phyloP scores from a whole-genome alignment of 2,329 filamentous ascomycete species.

The Fonsecaea pedrosoi region DNA sequence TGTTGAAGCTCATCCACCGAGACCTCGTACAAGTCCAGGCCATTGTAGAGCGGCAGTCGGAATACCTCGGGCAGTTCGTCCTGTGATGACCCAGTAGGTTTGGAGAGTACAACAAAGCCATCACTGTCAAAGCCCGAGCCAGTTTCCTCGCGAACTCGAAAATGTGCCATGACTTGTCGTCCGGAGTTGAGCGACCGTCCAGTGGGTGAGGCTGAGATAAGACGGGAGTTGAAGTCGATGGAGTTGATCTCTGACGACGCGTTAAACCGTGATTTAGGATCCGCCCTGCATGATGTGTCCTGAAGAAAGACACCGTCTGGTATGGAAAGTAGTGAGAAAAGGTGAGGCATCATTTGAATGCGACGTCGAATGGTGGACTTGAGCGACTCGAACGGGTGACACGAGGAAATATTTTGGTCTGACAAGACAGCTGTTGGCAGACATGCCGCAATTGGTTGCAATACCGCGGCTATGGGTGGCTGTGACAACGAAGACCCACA shows the following conservation, averaged over 20 bases:
- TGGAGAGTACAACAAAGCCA: slow-evolving; percentile 23
- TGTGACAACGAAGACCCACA: too few species aligned
- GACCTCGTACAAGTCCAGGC: slow-evolving; percentile 36
- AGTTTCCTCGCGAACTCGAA: not conserved
- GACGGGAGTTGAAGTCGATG: not conserved
- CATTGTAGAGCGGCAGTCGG: slow-evolving; percentile 30
- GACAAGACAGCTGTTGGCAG: too few species aligned
- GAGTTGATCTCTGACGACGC: not conserved
- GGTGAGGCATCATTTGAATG: not conserved
- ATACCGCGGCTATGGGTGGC: not conserved
- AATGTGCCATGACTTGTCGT: not conserved
- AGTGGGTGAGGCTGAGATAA: not conserved
- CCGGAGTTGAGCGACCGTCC: not conserved
- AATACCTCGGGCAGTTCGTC: slow-evolving; percentile 35
- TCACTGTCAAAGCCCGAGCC: not conserved
- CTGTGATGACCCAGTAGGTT: not conserved
- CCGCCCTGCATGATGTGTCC: not conserved
- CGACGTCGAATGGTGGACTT: not conserved
- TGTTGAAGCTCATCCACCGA: slow-evolving; percentile 39
- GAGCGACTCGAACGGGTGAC: not conserved
- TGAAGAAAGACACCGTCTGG: too few species aligned
- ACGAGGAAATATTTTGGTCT: not conserved
- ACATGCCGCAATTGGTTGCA: too few species aligned
- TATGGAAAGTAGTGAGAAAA: not conserved
- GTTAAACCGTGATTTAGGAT: not conserved